Evolutionary conservation across 345 rosid genomes (phyloP).

Genomic region (Streptanthus diversifolius): DNA sequence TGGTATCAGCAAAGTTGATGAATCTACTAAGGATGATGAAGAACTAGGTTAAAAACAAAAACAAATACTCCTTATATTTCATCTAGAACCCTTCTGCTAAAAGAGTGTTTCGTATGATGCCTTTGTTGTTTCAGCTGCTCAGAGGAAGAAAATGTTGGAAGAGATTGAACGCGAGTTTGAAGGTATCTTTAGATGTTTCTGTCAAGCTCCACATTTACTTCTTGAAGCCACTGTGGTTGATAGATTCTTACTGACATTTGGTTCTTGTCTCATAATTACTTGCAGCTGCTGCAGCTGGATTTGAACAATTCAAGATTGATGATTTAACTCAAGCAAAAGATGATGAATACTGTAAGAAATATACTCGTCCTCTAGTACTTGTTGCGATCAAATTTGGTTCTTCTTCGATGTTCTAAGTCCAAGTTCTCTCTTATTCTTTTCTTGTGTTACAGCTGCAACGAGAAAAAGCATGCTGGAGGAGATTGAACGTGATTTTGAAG

Average conservation of each 20-base stretch:
- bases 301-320: constrained; percentile 20
- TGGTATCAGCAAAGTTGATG: constrained; percentile 24
- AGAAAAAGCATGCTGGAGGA: constrained; percentile 33
- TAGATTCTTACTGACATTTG: constrained; percentile 13
- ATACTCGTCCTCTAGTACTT: not conserved
- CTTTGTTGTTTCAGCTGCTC: constrained; percentile 22
- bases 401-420: not conserved
- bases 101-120: not conserved
- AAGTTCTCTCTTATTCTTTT: not conserved
- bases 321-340: constrained; percentile 27
- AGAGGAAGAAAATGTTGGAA: constrained; percentile 27
- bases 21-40: constrained; percentile 17
- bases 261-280: constrained; percentile 13
- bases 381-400: constrained; percentile 2
- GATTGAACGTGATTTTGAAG: constrained; percentile 37
- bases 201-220: not conserved
- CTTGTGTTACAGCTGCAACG: constrained; percentile 18
- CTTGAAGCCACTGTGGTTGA: not conserved
- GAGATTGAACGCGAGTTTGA: constrained; percentile 30
- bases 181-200: constrained; percentile 18
- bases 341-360: constrained; percentile 20
- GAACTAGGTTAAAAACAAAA: constrained; percentile 9
- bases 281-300: constrained; percentile 32
- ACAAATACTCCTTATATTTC: not conserved
- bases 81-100: not conserved